Evolutionary conservation across 1,284 basidiomycete genomes (phyloP).

Genomic region (Ustilago esculenta): DNA sequence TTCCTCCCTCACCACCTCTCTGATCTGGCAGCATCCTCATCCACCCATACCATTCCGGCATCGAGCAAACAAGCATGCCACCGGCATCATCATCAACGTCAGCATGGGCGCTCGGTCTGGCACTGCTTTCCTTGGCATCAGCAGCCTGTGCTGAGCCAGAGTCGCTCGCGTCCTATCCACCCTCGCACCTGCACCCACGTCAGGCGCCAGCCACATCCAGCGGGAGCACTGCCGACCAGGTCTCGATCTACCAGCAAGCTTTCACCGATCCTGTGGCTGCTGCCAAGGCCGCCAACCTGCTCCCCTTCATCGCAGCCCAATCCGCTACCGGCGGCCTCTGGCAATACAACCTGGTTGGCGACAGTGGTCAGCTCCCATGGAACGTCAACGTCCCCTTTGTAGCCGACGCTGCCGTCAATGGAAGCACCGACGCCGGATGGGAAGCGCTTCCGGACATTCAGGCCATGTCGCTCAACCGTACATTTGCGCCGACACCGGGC

Average conservation of each 20-base stretch:
- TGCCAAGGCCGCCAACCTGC: conserved; percentile 42
- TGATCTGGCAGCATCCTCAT: too few relatives aligned
- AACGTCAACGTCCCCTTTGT: conserved; percentile 40
- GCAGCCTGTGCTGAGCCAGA: conserved; percentile 6
- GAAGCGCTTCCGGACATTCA: conserved; percentile 39
- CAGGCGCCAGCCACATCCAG: conserved; percentile 1
- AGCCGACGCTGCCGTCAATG: conserved; percentile 43
- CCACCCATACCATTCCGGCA: too few relatives aligned
- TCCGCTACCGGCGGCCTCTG: conserved; percentile 26
- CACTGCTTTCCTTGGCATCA: conserved; percentile 2
- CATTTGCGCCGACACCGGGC: conserved; percentile 22
- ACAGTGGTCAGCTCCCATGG: conserved; percentile 53
- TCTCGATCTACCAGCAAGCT: conserved; percentile 36
- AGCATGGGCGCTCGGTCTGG: conserved; percentile 5
- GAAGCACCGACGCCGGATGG: conserved; percentile 69
- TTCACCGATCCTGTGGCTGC: conserved; percentile 56
- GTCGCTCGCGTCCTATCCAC: conserved; percentile 7
- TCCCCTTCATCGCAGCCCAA: conserved; percentile 42
- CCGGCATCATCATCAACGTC: not conserved
- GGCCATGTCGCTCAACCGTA: conserved; percentile 56
- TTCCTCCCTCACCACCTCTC: too few relatives aligned
- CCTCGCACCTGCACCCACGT: conserved; percentile 22
- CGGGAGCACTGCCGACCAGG: conserved; percentile 17
- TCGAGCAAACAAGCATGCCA: too few relatives aligned
- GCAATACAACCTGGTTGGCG: conserved; percentile 33